Evolutionary conservation across 2,329 filamentous ascomycete species (phyloP), one percentile per base, ranked within the genome.

Genomic region (Juglanconis oblonga): DNA sequence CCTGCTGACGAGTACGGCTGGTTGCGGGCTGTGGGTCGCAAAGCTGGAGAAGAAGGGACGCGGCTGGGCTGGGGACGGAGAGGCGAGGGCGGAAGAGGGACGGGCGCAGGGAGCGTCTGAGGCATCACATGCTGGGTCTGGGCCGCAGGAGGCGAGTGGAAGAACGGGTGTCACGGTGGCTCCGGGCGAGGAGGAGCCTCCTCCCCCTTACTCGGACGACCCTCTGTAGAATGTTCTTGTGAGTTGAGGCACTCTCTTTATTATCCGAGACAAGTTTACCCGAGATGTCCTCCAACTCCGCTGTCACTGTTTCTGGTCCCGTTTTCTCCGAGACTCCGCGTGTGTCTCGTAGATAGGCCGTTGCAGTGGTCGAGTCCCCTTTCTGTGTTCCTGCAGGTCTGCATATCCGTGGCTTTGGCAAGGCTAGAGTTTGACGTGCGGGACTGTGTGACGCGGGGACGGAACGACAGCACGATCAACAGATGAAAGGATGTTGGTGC

Each of bases 1-100:
- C 72, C 81, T 98, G 44, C 77, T 99, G 65, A 97, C 94, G 0
- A 92, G 90, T 3, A 89, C 93, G 1, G 86, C 87, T 24, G 95
- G 94, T 2, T 88, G 91, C 48, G 94, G 92, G 1, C 77, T 98
- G 40, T 98, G 94, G 93, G 91, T 87, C 2, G 87, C 87, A 2
- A 86, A 88, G 65, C 76, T 97, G 54, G 93, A 98, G 73, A 79
- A 85, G 57, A 78, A 84, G 66, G 75, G 68, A 33, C 71, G 72
- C 52, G 66, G 55, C 8, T 52, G 38, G 49, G 42, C 35, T 14
- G 48, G 52, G 9, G 59, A 52, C 17, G 42, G 49, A 13, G 59
- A 67, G 13, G 40, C 52, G 17, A 63, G 57, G 38, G 32, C 62
- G 59, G 52, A 63, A 68, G 59, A 47, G 68, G 58, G 59, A 55